phyloP scores from a whole-genome alignment of 2,329 filamentous ascomycete species.

The Penicillium sp. region DNA sequence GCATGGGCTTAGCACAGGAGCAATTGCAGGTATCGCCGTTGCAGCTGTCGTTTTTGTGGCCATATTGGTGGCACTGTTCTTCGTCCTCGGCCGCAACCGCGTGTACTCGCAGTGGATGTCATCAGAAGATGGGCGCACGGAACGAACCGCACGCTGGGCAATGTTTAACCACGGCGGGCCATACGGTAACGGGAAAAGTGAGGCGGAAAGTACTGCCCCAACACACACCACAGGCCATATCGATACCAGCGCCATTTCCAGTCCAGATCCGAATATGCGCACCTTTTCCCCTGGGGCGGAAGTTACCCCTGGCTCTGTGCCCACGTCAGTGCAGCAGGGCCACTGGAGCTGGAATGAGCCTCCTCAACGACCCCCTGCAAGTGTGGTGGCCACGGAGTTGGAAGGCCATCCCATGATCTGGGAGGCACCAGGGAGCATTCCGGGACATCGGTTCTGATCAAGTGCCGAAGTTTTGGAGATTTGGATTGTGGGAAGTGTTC shows the following conservation, averaged over 20 bases:
- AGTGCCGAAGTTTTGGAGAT: neutral
- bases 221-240: neutral
- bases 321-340: slow-evolving; percentile 3
- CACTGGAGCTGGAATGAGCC: slow-evolving; percentile 18
- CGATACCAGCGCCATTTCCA: slow-evolving; percentile 7
- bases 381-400: slow-evolving; percentile 13
- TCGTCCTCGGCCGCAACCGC: slow-evolving; percentile 34
- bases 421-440: slow-evolving; percentile 2
- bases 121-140: slow-evolving; percentile 30
- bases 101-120: slow-evolving; percentile 35
- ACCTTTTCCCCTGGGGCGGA: slow-evolving; percentile 6
- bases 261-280: slow-evolving; percentile 6
- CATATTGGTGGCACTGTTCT: slow-evolving; percentile 45
- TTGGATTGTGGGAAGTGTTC: neutral
- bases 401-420: slow-evolving; percentile 11
- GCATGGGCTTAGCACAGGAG: slow-evolving; percentile 41
- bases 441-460: neutral
- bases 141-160: slow-evolving; percentile 34
- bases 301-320: neutral
- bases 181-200: slow-evolving; percentile 16
- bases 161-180: slow-evolving; percentile 18
- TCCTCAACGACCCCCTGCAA: neutral
- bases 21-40: slow-evolving; percentile 60
- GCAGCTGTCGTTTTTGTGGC: slow-evolving; percentile 48
- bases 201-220: slow-evolving; percentile 8